Evolutionary conservation across 768 basidiomycete genomes (phyloP).

Genomic region (Tylopilus cervinicoccineus): DNA sequence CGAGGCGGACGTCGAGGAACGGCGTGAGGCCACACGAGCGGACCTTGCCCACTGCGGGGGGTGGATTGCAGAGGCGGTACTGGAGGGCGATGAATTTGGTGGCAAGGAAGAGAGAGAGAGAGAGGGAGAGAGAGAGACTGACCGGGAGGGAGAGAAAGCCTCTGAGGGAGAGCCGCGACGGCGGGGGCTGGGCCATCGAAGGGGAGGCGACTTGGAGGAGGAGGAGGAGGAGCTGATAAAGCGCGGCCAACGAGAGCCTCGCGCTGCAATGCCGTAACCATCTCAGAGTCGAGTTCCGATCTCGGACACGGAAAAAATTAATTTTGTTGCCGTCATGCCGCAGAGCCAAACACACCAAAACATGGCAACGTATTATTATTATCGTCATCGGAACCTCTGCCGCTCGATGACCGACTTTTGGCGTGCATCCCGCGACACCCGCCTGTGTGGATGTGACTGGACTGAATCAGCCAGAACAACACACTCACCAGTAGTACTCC

Average conservation of each 20-base stretch:
- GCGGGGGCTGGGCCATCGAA: slow-evolving; percentile 28
- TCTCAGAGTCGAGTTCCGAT: too few relatives aligned
- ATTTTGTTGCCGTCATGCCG: too few relatives aligned
- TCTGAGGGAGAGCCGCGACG: slow-evolving; percentile 29
- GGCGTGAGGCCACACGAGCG: slow-evolving; percentile 69
- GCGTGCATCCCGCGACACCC: slow-evolving; percentile 64
- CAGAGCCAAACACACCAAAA: too few relatives aligned
- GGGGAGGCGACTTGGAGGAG: not conserved
- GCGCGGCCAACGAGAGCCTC: too few relatives aligned
- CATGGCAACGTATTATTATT: too few relatives aligned
- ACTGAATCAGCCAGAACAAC: not conserved
- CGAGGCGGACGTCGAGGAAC: slow-evolving; percentile 60
- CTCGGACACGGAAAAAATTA: not conserved
- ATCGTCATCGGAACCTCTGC: slow-evolving; percentile 65
- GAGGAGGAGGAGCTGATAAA: not conserved
- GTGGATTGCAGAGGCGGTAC: slow-evolving; percentile 61
- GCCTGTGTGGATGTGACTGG: too few relatives aligned
- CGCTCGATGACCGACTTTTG: slow-evolving; percentile 80
- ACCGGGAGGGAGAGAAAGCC: slow-evolving; percentile 40
- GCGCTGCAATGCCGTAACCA: not conserved
- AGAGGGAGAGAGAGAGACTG: slow-evolving; percentile 7
- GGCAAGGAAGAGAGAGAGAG: not conserved
- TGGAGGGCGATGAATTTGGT: slow-evolving; percentile 2
- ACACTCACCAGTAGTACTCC: slow-evolving; percentile 82
- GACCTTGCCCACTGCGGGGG: slow-evolving; percentile 63